Evolutionary conservation across 345 rosid genomes (phyloP).

Genomic region (Schrenkiella parvula): DNA sequence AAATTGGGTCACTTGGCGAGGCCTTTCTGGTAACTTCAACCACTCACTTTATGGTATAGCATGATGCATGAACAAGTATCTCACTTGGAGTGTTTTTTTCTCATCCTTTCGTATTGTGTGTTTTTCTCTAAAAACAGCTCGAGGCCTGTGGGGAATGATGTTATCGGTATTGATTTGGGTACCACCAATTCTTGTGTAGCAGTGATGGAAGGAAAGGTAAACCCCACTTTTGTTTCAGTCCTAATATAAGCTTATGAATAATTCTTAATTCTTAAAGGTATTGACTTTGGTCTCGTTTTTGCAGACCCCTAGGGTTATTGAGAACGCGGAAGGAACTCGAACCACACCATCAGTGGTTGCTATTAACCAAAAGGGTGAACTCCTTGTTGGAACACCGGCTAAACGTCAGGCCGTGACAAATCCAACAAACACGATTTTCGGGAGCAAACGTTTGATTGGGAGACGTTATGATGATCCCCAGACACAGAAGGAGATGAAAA

Average conservation of each 20-base stretch:
- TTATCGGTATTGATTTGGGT: slow-evolving; percentile 56
- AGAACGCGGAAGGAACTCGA: slow-evolving; percentile 45
- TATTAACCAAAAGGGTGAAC: slow-evolving; percentile 39
- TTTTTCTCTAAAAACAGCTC: slow-evolving; percentile 32
- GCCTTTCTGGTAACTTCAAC: slow-evolving; percentile 48
- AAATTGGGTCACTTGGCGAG: slow-evolving; percentile 40
- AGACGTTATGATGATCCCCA: slow-evolving; percentile 38
- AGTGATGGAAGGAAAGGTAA: slow-evolving; percentile 62
- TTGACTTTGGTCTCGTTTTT: neutral
- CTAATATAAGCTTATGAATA: neutral
- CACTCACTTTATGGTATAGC: neutral
- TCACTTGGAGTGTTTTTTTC: neutral
- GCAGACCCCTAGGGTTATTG: slow-evolving; percentile 46
- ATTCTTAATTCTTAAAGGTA: neutral
- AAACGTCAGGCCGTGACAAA: slow-evolving; percentile 47
- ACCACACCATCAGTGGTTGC: slow-evolving; percentile 53
- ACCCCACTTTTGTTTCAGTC: neutral
- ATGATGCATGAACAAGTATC: neutral
- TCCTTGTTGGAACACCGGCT: slow-evolving; percentile 48
- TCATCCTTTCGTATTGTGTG: neutral
- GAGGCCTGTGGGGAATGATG: slow-evolving; percentile 53
- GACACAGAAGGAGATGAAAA: slow-evolving; percentile 44
- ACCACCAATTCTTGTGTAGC: slow-evolving; percentile 59
- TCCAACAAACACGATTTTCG: slow-evolving; percentile 37
- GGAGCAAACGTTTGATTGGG: slow-evolving; percentile 42